These are phyloP conservation scores for Miamiensis avidus DNA, from an alignment of 169 alveolate genomes.

Conservation along the genomic window DNA sequence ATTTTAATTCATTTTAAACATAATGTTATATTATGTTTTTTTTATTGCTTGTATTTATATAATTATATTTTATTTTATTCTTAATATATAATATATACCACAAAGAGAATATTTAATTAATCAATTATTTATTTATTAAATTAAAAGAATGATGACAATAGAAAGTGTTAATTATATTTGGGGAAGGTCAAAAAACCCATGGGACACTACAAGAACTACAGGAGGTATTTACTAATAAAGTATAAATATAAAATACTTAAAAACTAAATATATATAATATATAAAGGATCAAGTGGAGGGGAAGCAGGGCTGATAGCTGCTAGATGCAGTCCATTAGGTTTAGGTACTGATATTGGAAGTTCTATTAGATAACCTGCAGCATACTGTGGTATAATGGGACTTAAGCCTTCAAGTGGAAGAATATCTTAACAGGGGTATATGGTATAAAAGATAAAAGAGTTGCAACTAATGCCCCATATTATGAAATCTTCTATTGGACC, in stretches of 20 bases:
- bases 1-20: no score
- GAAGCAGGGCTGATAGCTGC: conserved; percentile 59
- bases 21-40: no score
- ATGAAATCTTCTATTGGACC: conserved; percentile 53
- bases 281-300: conserved; percentile 71
- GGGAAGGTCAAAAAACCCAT: conserved; percentile 67
- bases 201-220: conserved; percentile 60
- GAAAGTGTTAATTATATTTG: conserved; percentile 57
- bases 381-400: conserved; percentile 1
- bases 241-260: background rate
- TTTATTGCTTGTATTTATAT: background rate
- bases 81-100: no score
- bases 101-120: no score
- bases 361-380: conserved; percentile 28
- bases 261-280: no score
- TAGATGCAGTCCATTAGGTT: conserved; percentile 60
- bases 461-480: background rate
- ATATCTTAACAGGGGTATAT: conserved; percentile 24
- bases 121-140: no score
- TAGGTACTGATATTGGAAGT: conserved; percentile 75
- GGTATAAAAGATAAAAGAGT: background rate
- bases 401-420: conserved; percentile 57
- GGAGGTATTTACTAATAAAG: conserved; percentile 54
- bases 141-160: conserved; percentile 38
- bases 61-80: no score